Conservation (phyloP, 345 rosid genomes). For the Rhodamnia rubescens region DNA sequence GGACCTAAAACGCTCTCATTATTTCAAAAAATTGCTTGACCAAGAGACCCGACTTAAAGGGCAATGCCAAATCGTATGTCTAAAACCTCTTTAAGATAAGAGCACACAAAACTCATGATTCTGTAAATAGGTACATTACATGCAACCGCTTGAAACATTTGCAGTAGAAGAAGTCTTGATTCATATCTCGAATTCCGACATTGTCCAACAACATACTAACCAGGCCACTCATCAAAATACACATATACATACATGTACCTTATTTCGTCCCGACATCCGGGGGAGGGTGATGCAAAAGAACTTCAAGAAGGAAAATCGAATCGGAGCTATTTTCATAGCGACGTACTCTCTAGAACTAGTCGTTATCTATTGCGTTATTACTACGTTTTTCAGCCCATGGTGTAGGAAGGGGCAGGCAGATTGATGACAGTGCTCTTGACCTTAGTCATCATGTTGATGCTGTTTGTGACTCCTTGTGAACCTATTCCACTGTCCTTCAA, state of each 20-base stretch:
- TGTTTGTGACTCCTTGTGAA: slow-evolving; percentile 94
- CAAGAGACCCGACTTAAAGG: too few relatives aligned
- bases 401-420: slow-evolving; percentile 78
- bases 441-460: slow-evolving; percentile 93
- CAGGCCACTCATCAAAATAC: neutral
- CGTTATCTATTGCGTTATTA: neutral
- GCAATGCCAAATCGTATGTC: neutral
- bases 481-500: slow-evolving; percentile 97
- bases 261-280: neutral
- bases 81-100: neutral
- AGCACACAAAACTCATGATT: neutral
- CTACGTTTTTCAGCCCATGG: slow-evolving; percentile 55
- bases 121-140: neutral
- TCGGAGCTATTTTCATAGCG: neutral
- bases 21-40: too few relatives aligned
- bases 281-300: neutral
- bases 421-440: slow-evolving; percentile 91
- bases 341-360: neutral
- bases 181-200: neutral
- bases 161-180: neutral
- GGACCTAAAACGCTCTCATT: too few relatives aligned
- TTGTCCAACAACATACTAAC: neutral
- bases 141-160: neutral
- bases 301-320: neutral
- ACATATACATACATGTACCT: neutral